Evolutionary conservation across 2,329 filamentous ascomycete genomes (phyloP).

Genomic region (Bipolaris victoriae): DNA sequence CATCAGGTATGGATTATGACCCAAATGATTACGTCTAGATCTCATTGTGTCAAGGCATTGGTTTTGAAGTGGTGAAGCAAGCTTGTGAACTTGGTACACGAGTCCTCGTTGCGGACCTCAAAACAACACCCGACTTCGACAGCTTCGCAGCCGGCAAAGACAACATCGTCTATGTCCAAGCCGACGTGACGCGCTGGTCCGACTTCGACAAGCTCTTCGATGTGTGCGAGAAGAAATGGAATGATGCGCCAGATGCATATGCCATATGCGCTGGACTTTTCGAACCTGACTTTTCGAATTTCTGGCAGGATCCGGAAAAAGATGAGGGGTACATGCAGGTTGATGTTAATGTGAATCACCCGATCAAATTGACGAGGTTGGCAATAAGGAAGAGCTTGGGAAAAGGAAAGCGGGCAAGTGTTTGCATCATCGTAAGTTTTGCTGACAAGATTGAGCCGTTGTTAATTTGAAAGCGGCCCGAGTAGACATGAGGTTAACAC

Average conservation of each 20-base stretch:
- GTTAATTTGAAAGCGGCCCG: neutral
- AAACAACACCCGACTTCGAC: conserved; percentile 30
- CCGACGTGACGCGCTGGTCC: conserved; percentile 37
- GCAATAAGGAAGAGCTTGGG: conserved; percentile 37
- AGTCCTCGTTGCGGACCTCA: conserved; percentile 36
- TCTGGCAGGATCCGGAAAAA: conserved; percentile 39
- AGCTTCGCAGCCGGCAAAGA: conserved; percentile 23
- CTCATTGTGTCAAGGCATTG: conserved; percentile 35
- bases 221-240: conserved; percentile 36
- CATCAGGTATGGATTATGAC: conserved; percentile 32
- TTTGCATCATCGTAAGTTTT: conserved; percentile 41
- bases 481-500: neutral
- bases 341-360: conserved; percentile 40
- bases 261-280: conserved; percentile 42
- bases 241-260: conserved; percentile 42
- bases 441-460: neutral
- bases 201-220: conserved; percentile 35
- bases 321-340: conserved; percentile 38
- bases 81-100: conserved; percentile 29
- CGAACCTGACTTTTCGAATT: conserved; percentile 39
- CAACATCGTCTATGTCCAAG: conserved; percentile 36
- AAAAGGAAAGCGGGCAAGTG: conserved; percentile 35
- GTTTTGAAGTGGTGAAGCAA: conserved; percentile 40
- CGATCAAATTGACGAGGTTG: conserved; percentile 40
- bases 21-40: neutral